Evolutionary conservation across 345 rosid species (phyloP).

Genomic region (Aethionema arabicum): DNA sequence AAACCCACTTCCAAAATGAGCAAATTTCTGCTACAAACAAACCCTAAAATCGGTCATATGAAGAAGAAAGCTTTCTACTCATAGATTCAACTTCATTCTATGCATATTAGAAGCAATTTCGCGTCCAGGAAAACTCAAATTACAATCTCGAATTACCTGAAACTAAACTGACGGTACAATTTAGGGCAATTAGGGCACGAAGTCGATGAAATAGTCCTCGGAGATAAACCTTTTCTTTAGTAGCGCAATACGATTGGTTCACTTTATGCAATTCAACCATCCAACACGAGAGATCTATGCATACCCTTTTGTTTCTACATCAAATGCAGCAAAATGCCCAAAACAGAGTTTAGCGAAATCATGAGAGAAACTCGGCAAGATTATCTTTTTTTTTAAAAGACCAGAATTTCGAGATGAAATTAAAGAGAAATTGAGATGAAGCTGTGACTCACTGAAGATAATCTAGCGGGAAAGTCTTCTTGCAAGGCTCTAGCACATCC

Average conservation of each 20-base stretch:
- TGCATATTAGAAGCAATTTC: too few relatives aligned
- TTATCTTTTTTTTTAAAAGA: neutral
- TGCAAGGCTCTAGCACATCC: conserved; percentile 88
- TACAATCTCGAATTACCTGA: conserved; percentile 43
- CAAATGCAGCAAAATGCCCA: too few relatives aligned
- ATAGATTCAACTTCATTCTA: too few relatives aligned
- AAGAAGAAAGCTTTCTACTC: neutral
- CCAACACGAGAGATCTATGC: conserved; percentile 97
- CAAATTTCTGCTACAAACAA: neutral
- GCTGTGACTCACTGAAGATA: conserved; percentile 59
- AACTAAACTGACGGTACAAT: conserved; percentile 74
- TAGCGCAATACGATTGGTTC: conserved; percentile 55
- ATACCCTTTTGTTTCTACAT: conserved; percentile 76
- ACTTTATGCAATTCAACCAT: conserved; percentile 80
- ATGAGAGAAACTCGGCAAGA: neutral
- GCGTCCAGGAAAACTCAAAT: neutral
- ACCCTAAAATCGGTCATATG: neutral
- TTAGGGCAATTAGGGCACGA: conserved; percentile 86
- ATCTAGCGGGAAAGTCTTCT: conserved; percentile 79
- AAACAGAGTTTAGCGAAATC: neutral
- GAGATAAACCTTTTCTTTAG: conserved; percentile 60
- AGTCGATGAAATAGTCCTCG: conserved; percentile 80
- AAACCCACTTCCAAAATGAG: neutral
- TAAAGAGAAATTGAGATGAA: conserved; percentile 6
- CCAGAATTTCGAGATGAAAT: neutral